phyloP scores from a whole-genome alignment of 768 basidiomycete species.

The Lactarius trivialis region DNA sequence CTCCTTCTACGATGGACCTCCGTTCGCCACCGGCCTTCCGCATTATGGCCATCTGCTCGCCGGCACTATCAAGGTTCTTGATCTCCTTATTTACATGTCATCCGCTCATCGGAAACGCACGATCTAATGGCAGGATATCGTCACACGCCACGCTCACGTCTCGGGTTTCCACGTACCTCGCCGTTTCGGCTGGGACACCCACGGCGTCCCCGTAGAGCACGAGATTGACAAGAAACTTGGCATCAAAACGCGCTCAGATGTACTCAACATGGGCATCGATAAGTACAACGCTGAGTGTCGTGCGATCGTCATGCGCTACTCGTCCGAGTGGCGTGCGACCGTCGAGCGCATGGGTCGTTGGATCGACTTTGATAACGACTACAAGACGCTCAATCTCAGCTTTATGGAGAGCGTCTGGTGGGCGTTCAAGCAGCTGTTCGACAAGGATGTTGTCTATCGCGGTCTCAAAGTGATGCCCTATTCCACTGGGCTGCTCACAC shows the following conservation, averaged over 20 bases:
- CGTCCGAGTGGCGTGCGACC: constrained; percentile 87
- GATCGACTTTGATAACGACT: constrained; percentile 99
- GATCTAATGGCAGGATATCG: constrained; percentile 69
- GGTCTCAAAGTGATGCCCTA: constrained; percentile 97
- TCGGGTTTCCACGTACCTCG: constrained; percentile 89
- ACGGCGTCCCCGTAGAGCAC: constrained; percentile 97
- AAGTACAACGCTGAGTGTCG: constrained; percentile 97
- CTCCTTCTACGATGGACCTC: constrained; percentile 96
- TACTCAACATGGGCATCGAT: constrained; percentile 92
- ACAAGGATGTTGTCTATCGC: constrained; percentile 87
- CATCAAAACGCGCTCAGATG: constrained; percentile 90
- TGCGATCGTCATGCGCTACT: constrained; percentile 94
- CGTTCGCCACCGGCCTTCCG: constrained; percentile 94
- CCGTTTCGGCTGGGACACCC: constrained; percentile 98
- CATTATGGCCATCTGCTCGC: constrained; percentile 94
- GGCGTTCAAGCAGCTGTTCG: constrained; percentile 93
- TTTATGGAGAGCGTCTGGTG: constrained; percentile 99
- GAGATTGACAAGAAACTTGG: constrained; percentile 96
- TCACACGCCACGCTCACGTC: constrained; percentile 91
- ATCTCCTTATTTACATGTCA: background rate
- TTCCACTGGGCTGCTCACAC: constrained; percentile 92
- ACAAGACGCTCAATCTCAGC: constrained; percentile 88
- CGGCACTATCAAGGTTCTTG: constrained; percentile 82
- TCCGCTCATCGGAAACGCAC: constrained; percentile 3
- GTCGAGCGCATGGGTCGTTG: constrained; percentile 98